Percentiles rank a stretch among this genome's conserved stretches.
Evolutionary conservation across 2,329 filamentous ascomycete species (phyloP).

Genomic region (Pseudopyricularia javanii): DNA sequence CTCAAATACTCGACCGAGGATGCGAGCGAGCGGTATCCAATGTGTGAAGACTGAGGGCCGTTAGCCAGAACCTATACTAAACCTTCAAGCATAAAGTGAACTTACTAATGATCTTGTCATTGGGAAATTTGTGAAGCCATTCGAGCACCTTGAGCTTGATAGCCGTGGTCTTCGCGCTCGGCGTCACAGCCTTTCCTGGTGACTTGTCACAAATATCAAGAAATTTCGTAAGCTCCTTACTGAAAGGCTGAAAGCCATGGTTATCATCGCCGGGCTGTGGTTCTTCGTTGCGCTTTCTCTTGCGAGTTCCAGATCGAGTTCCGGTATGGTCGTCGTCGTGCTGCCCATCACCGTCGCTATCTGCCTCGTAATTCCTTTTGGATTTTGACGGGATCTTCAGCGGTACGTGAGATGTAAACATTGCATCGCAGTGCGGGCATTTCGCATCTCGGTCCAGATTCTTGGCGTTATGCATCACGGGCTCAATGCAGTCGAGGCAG

Average conservation of each 20-base stretch:
- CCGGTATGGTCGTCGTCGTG: background rate
- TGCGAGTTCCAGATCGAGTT: background rate
- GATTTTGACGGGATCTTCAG: background rate
- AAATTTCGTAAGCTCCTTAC: slow-evolving; percentile 7
- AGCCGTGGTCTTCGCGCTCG: slow-evolving; percentile 19
- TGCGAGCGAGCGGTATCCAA: slow-evolving; percentile 17
- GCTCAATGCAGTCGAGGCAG: slow-evolving; percentile 13
- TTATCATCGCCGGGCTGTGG: slow-evolving; percentile 12
- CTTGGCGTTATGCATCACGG: background rate
- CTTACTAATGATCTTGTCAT: slow-evolving; percentile 27
- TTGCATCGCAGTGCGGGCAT: background rate
- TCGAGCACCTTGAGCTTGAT: slow-evolving; percentile 17
- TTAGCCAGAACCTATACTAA: background rate
- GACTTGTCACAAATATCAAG: slow-evolving; percentile 10
- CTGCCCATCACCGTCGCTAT: background rate
- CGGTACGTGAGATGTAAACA: background rate
- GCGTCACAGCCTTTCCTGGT: background rate
- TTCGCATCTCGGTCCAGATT: background rate
- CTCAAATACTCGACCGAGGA: slow-evolving; percentile 23
- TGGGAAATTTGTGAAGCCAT: slow-evolving; percentile 17
- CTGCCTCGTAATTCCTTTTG: background rate
- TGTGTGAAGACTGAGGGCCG: slow-evolving; percentile 19
- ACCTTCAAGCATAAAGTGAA: background rate
- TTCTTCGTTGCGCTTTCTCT: background rate
- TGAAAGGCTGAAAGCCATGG: slow-evolving; percentile 5